Evolutionary conservation across 1,284 basidiomycete genomes (phyloP).

Genomic region (Retiboletus flavoniger): DNA sequence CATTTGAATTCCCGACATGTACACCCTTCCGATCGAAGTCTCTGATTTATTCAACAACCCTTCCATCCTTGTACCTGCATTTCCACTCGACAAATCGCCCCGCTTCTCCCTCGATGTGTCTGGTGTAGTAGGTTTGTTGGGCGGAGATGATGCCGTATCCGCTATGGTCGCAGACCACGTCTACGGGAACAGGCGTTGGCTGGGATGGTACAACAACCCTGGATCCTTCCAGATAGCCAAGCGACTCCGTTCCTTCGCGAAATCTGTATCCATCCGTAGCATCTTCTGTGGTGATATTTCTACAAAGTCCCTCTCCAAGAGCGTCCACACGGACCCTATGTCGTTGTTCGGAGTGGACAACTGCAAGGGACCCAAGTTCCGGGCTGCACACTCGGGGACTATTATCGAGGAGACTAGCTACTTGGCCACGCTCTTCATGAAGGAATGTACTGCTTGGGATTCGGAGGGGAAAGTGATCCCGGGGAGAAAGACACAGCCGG

Average conservation of each 20-base stretch:
- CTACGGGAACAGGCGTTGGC: conserved; percentile 21
- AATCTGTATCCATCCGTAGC: conserved; percentile 2
- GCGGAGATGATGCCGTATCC: conserved; percentile 27
- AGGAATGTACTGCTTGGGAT: conserved; percentile 2
- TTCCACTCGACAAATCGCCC: neutral
- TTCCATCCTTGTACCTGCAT: neutral
- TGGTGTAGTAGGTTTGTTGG: conserved; percentile 17
- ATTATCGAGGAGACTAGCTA: conserved; percentile 17
- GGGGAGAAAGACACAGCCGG: neutral
- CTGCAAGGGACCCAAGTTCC: conserved; percentile 15
- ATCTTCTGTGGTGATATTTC: neutral
- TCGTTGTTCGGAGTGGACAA: conserved; percentile 16
- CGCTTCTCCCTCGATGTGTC: conserved; percentile 16
- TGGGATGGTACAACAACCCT: conserved; percentile 32
- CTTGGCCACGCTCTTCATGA: conserved; percentile 17
- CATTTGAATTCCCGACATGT: neutral
- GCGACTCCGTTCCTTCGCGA: conserved; percentile 16
- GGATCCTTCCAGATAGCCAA: conserved; percentile 23
- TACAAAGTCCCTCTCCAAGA: conserved; percentile 11
- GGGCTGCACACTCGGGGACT: conserved; percentile 22
- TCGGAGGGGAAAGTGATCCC: neutral
- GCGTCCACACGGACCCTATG: conserved; percentile 13
- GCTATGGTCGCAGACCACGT: conserved; percentile 25
- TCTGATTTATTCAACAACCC: neutral
- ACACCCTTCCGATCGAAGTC: neutral